Base-by-base conservation (phyloP, 345 rosid genomes). In the Physaria fendleri region DNA sequence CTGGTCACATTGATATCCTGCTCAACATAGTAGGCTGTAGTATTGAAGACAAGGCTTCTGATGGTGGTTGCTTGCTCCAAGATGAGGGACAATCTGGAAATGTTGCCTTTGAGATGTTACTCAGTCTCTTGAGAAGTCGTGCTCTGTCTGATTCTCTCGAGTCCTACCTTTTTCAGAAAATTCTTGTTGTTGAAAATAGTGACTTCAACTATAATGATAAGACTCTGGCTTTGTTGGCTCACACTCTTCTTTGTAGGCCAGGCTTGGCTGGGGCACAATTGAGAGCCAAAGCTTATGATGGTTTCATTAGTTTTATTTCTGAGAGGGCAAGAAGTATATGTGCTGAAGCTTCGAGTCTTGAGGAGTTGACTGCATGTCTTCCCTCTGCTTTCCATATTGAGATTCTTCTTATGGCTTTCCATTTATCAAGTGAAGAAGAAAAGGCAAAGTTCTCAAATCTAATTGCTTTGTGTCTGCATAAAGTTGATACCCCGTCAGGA, bases 361-460 rank as follows among this genome's bases (percentile, higher is more conserved):
- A 75, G 78, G 95, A 85, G 54, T 62, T 93, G 66, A 69, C 83
- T 69, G 77, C 58, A 32, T 73, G 76, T 56, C 97, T 93, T 65
- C 99, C 99, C 28, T 85, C 97, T 40, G 77, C 76, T 25, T 85
- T 87, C 71, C 94, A 93, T 74, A 64, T 89, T 71, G 94, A 93
- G 83, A 83, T 93, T 77, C 92, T 93, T 65, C 78, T 89, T 29
- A 76, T 85, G 83, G 87, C 96, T 56, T 93, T 89, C 74, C 95
- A 93, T 76, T 75, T 93, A 71, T 93, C 99, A 28, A 71, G 83
- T 41, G 74, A 77, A 41, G 82, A 45, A 69, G 97, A 93, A 69
- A 93, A 81, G 84, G 76, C 67, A 47, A 58, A 59, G 14, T 71
- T 83, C 66, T 85, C 90, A 44, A 78, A 72, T 66, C 64, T 82